Evolutionary conservation across 2,329 filamentous ascomycete species (phyloP).

Genomic region (Rutstroemia sp.): DNA sequence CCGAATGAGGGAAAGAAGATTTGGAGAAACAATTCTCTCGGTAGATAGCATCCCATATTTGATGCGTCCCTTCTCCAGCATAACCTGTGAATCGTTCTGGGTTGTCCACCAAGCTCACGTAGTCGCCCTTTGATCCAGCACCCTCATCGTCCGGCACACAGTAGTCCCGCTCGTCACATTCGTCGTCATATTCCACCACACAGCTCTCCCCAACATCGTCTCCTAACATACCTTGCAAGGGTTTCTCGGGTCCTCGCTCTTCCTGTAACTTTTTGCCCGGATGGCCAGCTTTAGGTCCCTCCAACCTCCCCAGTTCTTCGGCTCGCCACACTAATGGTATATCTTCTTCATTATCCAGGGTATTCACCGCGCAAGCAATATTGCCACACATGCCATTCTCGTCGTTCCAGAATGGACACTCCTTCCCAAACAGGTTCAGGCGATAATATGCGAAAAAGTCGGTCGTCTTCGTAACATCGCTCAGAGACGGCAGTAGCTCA

Average conservation of each 20-base stretch:
- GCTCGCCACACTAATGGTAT: constrained; percentile 88
- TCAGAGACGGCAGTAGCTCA: constrained; percentile 66
- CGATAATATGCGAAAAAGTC: constrained; percentile 99
- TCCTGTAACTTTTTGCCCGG: constrained; percentile 68
- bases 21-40: constrained; percentile 90
- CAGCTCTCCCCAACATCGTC: constrained; percentile 90
- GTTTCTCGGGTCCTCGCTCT: constrained; percentile 59
- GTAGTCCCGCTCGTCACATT: constrained; percentile 94
- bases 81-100: constrained; percentile 96
- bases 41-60: constrained; percentile 96
- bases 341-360: constrained; percentile 89
- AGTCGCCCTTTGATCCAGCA: constrained; percentile 80
- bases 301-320: constrained; percentile 83
- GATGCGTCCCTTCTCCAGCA: constrained; percentile 71
- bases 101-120: constrained; percentile 88
- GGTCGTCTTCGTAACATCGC: constrained; percentile 75
- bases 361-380: constrained; percentile 91
- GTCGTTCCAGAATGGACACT: constrained; percentile 94
- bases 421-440: constrained; percentile 87
- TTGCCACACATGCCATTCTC: constrained; percentile 93
- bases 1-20: constrained; percentile 54
- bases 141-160: constrained; percentile 94
- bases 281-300: constrained; percentile 85
- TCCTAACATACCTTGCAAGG: constrained; percentile 75
- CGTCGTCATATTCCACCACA: constrained; percentile 94